These are phyloP conservation scores for Cadophora malorum DNA, from an alignment of 2,329 filamentous ascomycete genomes.

Conservation along the genomic window DNA sequence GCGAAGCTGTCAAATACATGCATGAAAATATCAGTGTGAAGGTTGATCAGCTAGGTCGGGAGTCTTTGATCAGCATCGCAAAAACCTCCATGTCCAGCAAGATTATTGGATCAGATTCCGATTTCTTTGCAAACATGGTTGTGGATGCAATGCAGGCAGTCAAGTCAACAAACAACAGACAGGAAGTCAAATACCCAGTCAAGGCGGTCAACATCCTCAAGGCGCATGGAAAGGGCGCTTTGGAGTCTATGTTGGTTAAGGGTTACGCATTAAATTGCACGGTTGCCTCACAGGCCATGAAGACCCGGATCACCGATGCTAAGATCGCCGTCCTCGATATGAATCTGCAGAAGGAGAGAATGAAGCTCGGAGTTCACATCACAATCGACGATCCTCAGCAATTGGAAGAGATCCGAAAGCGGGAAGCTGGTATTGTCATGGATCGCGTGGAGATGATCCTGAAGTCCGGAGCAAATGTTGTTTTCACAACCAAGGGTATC, in stretches of 20 bases:
- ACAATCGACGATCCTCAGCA: slow-evolving; percentile 97
- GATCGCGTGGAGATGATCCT: slow-evolving; percentile 97
- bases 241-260: slow-evolving; percentile 89
- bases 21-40: slow-evolving; percentile 97
- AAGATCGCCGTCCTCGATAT: slow-evolving; percentile 98
- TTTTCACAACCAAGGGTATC: slow-evolving; percentile 97
- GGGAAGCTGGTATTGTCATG: slow-evolving; percentile 90
- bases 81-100: slow-evolving; percentile 99
- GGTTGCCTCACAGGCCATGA: slow-evolving; percentile 97
- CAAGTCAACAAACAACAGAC: slow-evolving; percentile 88
- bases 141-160: slow-evolving; percentile 96
- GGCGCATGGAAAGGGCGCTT: slow-evolving; percentile 91
- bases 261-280: slow-evolving; percentile 99
- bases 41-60: slow-evolving; percentile 88
- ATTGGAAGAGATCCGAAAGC: slow-evolving; percentile 93
- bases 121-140: slow-evolving; percentile 97
- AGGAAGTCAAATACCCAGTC: slow-evolving; percentile 94
- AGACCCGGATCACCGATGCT: slow-evolving; percentile 86
- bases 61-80: slow-evolving; percentile 91
- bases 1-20: slow-evolving; percentile 98
- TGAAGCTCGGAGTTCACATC: slow-evolving; percentile 99
- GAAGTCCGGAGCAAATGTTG: slow-evolving; percentile 94
- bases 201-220: slow-evolving; percentile 99
- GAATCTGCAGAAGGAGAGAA: slow-evolving; percentile 98
- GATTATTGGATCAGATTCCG: slow-evolving; percentile 93